Conservation (phyloP, 495 filamentous ascomycete genomes). For the Schizothecium vesticola region DNA sequence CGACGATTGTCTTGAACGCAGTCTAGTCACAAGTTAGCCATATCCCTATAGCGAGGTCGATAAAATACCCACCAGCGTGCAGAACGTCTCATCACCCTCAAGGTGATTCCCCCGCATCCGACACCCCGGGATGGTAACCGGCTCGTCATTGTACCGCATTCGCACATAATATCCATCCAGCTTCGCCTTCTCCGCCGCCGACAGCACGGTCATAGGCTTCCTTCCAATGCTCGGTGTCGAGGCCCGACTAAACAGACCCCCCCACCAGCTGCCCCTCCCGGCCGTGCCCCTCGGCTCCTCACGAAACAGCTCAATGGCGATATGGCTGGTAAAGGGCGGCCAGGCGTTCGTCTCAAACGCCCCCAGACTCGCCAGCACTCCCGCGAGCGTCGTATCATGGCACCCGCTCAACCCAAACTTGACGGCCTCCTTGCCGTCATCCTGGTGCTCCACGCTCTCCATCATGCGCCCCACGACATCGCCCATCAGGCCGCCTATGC, state of each 20-base stretch:
- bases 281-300: conserved; percentile 24
- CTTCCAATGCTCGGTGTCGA: conserved; percentile 43
- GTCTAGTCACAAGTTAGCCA: conserved; percentile 43
- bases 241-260: conserved; percentile 35
- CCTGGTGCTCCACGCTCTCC: conserved; percentile 57
- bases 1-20: conserved; percentile 86
- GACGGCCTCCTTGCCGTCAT: conserved; percentile 46
- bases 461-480: conserved; percentile 86
- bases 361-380: conserved; percentile 69
- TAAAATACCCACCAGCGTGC: conserved; percentile 63
- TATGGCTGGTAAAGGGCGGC: conserved; percentile 88
- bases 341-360: conserved; percentile 67
- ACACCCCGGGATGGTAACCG: conserved; percentile 78
- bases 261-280: conserved; percentile 41
- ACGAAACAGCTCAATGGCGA: conserved; percentile 86
- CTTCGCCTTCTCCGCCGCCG: conserved; percentile 44
- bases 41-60: too few relatives aligned
- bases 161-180: conserved; percentile 80
- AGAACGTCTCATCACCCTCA: conserved; percentile 84
- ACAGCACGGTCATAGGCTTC: conserved; percentile 44
- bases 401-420: conserved; percentile 70
- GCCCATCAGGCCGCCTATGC: conserved; percentile 77
- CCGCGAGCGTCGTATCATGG: conserved; percentile 91
- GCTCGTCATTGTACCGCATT: conserved; percentile 84
- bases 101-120: conserved; percentile 72